These are phyloP conservation scores for Diphasiastrum complanatum DNA, from an alignment of 83 land plant genomes.

Conservation along the genomic window DNA sequence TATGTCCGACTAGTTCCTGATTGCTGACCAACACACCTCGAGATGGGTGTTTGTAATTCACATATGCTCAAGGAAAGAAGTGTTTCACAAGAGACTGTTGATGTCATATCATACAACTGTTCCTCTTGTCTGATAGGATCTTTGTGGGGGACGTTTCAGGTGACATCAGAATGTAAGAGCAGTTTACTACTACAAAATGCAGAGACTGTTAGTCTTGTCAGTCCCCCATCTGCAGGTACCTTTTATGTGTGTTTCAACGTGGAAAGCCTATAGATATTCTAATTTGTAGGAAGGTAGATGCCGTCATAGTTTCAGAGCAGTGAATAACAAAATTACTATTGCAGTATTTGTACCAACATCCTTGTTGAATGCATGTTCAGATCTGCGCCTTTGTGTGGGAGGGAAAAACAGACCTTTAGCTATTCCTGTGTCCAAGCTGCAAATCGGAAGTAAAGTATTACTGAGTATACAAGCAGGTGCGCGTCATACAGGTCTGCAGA, in stretches of 20 bases:
- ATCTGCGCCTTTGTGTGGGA: not conserved
- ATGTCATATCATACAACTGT: not conserved
- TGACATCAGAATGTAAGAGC: constrained; percentile 27
- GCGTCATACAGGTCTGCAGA: constrained; percentile 70
- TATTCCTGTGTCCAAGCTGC: constrained; percentile 64
- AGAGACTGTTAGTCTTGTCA: constrained; percentile 71
- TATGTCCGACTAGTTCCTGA: too few species aligned
- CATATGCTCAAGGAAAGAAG: too few species aligned
- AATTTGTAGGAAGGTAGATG: not conserved
- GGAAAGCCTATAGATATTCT: not conserved
- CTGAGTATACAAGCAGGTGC: constrained; percentile 66
- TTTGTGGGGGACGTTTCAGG: constrained; percentile 29
- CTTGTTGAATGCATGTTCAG: not conserved
- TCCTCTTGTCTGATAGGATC: not conserved
- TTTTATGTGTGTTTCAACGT: not conserved
- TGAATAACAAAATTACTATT: not conserved
- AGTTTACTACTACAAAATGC: constrained; percentile 83
- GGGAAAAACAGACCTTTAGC: constrained; percentile 19
- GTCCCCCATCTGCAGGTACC: constrained; percentile 33
- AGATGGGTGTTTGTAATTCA: too few species aligned
- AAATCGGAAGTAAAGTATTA: constrained; percentile 61
- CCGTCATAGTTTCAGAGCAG: not conserved
- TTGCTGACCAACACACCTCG: too few species aligned
- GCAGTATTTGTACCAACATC: not conserved
- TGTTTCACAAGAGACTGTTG: too few species aligned